Conservation (phyloP, 495 filamentous ascomycete species). For the Aspergillus kassunensis region DNA sequence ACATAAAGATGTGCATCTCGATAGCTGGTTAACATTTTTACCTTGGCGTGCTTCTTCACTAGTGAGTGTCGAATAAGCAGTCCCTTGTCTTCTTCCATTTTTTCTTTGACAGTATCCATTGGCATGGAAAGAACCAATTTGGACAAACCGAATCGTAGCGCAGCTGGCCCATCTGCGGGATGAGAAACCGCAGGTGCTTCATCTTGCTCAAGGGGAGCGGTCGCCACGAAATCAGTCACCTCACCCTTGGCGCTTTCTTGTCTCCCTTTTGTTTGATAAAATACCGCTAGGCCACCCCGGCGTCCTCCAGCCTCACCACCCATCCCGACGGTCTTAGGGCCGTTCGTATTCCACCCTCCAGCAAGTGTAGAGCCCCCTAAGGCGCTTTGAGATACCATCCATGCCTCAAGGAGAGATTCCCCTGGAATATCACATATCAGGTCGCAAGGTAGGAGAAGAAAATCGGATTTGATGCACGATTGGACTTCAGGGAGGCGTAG, state of each 20-base stretch:
- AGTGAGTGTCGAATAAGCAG: slow-evolving; percentile 70
- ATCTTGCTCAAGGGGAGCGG: slow-evolving; percentile 55
- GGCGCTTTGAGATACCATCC: slow-evolving; percentile 82
- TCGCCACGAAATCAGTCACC: slow-evolving; percentile 85
- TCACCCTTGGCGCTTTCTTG: slow-evolving; percentile 76
- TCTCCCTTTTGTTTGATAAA: slow-evolving; percentile 76
- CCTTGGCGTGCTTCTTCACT: slow-evolving; percentile 63
- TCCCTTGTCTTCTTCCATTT: slow-evolving; percentile 63
- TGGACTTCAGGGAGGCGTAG: slow-evolving; percentile 74
- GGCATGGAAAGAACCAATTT: slow-evolving; percentile 71
- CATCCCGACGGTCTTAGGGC: slow-evolving; percentile 32
- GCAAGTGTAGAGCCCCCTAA: slow-evolving; percentile 44
- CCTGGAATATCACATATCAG: slow-evolving; percentile 87
- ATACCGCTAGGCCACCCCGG: slow-evolving; percentile 79
- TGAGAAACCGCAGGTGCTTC: slow-evolving; percentile 50
- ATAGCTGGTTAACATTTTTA: slow-evolving; percentile 72
- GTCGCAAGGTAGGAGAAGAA: slow-evolving; percentile 89
- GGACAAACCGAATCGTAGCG: slow-evolving; percentile 60
- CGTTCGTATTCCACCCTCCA: slow-evolving; percentile 26
- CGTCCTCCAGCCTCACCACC: slow-evolving; percentile 53
- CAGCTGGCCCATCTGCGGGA: slow-evolving; percentile 45
- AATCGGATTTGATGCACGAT: slow-evolving; percentile 70
- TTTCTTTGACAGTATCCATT: slow-evolving; percentile 80
- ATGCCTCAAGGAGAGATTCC: slow-evolving; percentile 75
- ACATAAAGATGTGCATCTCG: slow-evolving; percentile 91